Conservation (phyloP, 2,329 filamentous ascomycete genomes). For the Neophaeococcomyces aloes region DNA sequence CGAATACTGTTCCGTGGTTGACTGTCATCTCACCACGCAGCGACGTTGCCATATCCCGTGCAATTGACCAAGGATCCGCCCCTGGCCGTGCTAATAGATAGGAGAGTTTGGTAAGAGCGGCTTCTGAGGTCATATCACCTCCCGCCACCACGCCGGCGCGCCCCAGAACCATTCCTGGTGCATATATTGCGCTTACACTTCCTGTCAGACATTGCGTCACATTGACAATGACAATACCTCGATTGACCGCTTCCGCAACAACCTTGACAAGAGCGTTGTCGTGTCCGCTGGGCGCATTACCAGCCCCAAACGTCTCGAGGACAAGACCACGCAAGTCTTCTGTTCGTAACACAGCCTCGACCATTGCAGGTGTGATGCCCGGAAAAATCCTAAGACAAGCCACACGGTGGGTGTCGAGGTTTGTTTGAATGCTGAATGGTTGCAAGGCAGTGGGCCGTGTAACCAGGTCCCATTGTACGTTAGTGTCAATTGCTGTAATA, state of each 20-base stretch:
- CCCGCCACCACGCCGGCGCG: slow-evolving; percentile 81
- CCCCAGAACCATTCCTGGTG: slow-evolving; percentile 65
- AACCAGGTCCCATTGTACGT: slow-evolving; percentile 70
- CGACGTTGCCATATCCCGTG: slow-evolving; percentile 59
- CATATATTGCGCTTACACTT: slow-evolving; percentile 68
- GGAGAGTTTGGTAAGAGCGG: slow-evolving; percentile 79
- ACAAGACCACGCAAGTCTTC: slow-evolving; percentile 72
- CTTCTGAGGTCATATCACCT: slow-evolving; percentile 58
- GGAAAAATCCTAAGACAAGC: slow-evolving; percentile 85
- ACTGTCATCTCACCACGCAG: slow-evolving; percentile 81
- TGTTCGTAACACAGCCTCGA: slow-evolving; percentile 68
- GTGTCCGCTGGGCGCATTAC: slow-evolving; percentile 74
- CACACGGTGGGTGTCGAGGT: slow-evolving; percentile 76
- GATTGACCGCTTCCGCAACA: slow-evolving; percentile 63
- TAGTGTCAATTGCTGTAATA: slow-evolving; percentile 69
- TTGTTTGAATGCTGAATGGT: slow-evolving; percentile 62
- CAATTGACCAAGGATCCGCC: slow-evolving; percentile 55
- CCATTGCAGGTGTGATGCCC: slow-evolving; percentile 86
- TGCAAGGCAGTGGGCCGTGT: slow-evolving; percentile 63
- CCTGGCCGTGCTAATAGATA: slow-evolving; percentile 65
- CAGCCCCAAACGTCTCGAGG: slow-evolving; percentile 85
- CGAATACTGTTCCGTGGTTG: slow-evolving; percentile 59
- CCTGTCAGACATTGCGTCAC: slow-evolving; percentile 74
- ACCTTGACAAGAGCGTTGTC: slow-evolving; percentile 71
- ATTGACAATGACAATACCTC: slow-evolving; percentile 79